Base-by-base conservation (phyloP, 306 rosid species). In the Clitoria ternatea region DNA sequence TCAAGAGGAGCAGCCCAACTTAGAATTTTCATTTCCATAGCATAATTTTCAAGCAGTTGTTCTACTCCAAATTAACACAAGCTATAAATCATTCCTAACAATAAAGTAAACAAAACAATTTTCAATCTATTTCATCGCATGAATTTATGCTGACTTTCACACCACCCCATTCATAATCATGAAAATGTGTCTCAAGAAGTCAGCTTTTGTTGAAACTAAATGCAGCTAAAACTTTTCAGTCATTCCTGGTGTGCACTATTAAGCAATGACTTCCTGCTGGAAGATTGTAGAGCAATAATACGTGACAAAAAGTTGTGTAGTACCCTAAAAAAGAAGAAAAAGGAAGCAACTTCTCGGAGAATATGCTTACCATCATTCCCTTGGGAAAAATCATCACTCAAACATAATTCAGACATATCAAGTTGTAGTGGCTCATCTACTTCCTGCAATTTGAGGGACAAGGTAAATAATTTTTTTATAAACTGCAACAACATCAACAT, bases 361-460 rank as follows among this genome's bases (percentile, higher is more conserved):
- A 69, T 56, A 37, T 13, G 36, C 84, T 72, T 85, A 94, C 99
- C 92, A 61, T 80, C 80, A 56, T 84, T 85, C 33, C 90, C 96
- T 48, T 80, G 85, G 40, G 82, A 81, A 77, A 87, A 83, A 63
- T 90, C 98, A 74, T 90, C 87, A 14, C 36, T 90, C 67, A 90
- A 70, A 72, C 90, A 85, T 70, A 94, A 66, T 54, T 90, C 98
- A 0, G 97, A 91, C 97, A 94, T 86, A 77, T 91, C 93, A 73
- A 94, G 92, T 63, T 81, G 91, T 71, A 94, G 66, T 4, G 96
- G 97, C 71, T 94, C 99, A 45, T 94, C 97, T 53, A 89, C 97
- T 77, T 93, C 98, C 99, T 91, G 75, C 68, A 74, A 80, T 77
- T 74, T 77, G 42, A 56, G 23, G 66, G 53, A 32, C 68, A 74